These are phyloP conservation scores for Aspergillus diversus DNA, from an alignment of 495 filamentous ascomycete species.

Conservation along the genomic window DNA sequence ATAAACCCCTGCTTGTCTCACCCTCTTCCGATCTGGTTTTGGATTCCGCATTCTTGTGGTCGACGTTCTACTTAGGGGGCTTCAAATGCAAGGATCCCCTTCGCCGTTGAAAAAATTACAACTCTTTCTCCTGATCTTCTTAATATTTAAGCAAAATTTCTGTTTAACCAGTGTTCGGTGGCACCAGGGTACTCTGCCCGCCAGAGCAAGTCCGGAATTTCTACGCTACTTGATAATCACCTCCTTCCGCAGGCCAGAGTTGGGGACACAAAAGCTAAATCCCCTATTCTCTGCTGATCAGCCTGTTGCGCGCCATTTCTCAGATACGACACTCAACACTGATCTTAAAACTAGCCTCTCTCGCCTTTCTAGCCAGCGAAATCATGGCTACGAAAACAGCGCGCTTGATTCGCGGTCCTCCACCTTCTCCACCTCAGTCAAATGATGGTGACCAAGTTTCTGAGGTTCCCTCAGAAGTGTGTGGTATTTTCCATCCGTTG, in stretches of 20 bases:
- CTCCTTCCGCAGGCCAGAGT: neutral
- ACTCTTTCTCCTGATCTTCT: neutral
- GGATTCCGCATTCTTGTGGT: constrained; percentile 1
- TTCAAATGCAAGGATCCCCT: constrained; percentile 6
- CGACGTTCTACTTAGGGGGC: neutral
- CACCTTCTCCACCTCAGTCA: constrained; percentile 36
- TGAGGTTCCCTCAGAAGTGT: constrained; percentile 22
- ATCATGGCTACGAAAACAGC: constrained; percentile 15
- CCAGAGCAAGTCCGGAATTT: neutral
- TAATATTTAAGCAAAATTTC: neutral
- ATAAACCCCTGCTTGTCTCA: constrained; percentile 16
- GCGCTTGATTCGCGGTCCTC: constrained; percentile 25
- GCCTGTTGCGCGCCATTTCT: neutral
- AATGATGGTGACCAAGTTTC: constrained; percentile 23
- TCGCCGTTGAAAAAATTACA: neutral
- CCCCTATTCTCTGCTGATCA: neutral
- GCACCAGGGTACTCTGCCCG: neutral
- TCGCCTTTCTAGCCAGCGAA: neutral
- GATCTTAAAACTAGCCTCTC: neutral
- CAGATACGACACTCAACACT: neutral
- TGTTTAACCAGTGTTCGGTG: neutral
- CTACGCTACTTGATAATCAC: neutral
- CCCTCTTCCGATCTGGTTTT: constrained; percentile 11
- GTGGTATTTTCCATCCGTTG: constrained; percentile 20
- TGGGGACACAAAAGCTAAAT: neutral